phyloP scores from a whole-genome alignment of 2,329 filamentous ascomycete genomes.

The Apiospora rasikravindrae region DNA sequence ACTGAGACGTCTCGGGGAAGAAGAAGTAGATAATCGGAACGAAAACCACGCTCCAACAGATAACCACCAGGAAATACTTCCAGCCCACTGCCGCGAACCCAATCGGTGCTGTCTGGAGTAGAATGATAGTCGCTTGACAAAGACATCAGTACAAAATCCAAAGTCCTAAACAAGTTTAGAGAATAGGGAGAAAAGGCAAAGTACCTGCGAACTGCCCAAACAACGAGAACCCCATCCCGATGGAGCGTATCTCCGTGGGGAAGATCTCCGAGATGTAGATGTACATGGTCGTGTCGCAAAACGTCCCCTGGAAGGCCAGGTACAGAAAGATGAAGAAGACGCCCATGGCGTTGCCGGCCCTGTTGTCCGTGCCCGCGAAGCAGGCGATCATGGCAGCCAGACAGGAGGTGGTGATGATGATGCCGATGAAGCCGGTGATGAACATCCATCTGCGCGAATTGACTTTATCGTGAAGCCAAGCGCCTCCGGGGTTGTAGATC shows the following conservation, averaged over 20 bases:
- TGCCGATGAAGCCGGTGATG: constrained; percentile 46
- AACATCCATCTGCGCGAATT: constrained; percentile 52
- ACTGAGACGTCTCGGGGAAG: constrained; percentile 47
- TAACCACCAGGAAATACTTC: constrained; percentile 56
- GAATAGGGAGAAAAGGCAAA: not conserved
- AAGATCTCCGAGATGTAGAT: constrained; percentile 46
- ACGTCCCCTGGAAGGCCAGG: constrained; percentile 53
- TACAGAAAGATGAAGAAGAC: constrained; percentile 53
- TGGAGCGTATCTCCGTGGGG: constrained; percentile 54
- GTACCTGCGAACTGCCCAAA: constrained; percentile 52
- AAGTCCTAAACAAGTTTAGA: not conserved
- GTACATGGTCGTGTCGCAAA: constrained; percentile 48
- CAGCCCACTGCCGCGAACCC: constrained; percentile 51
- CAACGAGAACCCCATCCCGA: constrained; percentile 56
- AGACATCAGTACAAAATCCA: not conserved
- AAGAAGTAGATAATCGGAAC: constrained; percentile 48
- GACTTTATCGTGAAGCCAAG: constrained; percentile 53
- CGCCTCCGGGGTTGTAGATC: constrained; percentile 53
- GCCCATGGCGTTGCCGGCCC: constrained; percentile 45
- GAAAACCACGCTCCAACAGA: constrained; percentile 48
- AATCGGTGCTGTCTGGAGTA: constrained; percentile 51
- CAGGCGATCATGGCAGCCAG: constrained; percentile 44
- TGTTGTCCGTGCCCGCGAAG: constrained; percentile 42
- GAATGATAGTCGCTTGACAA: constrained; percentile 46
- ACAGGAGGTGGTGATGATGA: constrained; percentile 42